Percentiles rank a stretch among this genome's conserved stretches.
These are phyloP conservation scores for Adansonia madagascariensis DNA, from an alignment of 441 rosid genomes.

Conservation along the genomic window DNA sequence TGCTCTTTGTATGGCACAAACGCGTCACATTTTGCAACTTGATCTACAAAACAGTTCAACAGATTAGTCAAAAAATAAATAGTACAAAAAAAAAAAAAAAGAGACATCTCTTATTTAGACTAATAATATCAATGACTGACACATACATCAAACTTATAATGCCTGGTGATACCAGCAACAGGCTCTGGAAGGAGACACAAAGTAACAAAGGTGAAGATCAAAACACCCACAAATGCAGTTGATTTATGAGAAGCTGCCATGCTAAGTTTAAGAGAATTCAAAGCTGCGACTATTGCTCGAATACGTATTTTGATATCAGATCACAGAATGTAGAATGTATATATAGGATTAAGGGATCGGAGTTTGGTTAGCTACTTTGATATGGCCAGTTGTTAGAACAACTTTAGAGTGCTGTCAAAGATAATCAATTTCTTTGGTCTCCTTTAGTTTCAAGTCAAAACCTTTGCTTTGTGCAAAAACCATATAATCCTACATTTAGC, in stretches of 20 bases:
- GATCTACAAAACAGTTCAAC: slow-evolving; percentile 23
- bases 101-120: not conserved
- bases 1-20: slow-evolving; percentile 51
- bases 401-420: slow-evolving; percentile 51
- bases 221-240: slow-evolving; percentile 29
- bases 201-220: slow-evolving; percentile 25
- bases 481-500: not conserved
- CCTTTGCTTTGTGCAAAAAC: not conserved
- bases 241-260: slow-evolving; percentile 44
- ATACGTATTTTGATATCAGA: not conserved
- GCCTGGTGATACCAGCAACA: slow-evolving; percentile 45
- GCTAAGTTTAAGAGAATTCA: not conserved
- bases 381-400: slow-evolving; percentile 43
- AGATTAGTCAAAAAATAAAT: not conserved
- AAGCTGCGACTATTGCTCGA: not conserved
- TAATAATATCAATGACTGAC: not conserved
- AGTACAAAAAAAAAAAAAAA: no score
- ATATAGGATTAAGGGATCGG: not conserved
- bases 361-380: slow-evolving; percentile 33
- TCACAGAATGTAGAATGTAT: not conserved
- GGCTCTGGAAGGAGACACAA: slow-evolving; percentile 38
- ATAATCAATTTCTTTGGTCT: slow-evolving; percentile 38
- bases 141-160: slow-evolving; percentile 44
- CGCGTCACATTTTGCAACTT: slow-evolving; percentile 45
- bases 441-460: slow-evolving; percentile 24